Conservation (phyloP, 2,329 filamentous ascomycete genomes). For the Fusarium setosum region DNA sequence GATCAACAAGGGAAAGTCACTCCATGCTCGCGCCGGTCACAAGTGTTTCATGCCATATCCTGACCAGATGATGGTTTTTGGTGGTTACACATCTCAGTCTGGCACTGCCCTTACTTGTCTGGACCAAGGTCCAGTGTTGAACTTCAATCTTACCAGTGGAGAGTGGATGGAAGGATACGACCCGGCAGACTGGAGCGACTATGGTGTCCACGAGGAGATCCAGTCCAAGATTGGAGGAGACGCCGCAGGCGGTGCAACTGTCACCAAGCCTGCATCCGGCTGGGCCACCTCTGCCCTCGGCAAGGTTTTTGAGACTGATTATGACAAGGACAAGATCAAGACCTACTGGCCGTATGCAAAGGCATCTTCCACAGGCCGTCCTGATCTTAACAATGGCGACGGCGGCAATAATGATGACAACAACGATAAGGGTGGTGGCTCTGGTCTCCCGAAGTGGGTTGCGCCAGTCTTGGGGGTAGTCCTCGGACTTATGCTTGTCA, state of each 20-base stretch:
- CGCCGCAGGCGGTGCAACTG: constrained; percentile 74
- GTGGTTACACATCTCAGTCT: constrained; percentile 65
- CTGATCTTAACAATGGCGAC: constrained; percentile 19
- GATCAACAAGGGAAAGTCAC: constrained; percentile 57
- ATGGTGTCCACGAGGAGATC: constrained; percentile 75
- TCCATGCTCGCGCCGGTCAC: constrained; percentile 76
- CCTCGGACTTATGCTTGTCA: constrained; percentile 67
- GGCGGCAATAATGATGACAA: constrained; percentile 37
- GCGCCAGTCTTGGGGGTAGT: constrained; percentile 72
- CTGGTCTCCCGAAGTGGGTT: constrained; percentile 65
- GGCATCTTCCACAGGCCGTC: constrained; percentile 35
- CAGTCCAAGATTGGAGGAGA: constrained; percentile 75
- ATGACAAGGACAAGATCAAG: constrained; percentile 66
- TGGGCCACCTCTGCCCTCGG: constrained; percentile 64
- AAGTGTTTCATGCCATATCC: constrained; percentile 81
- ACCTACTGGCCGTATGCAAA: constrained; percentile 70
- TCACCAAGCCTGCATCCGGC: constrained; percentile 70
- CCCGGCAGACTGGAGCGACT: constrained; percentile 71
- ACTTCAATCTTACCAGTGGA: constrained; percentile 79
- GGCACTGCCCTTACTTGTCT: constrained; percentile 56
- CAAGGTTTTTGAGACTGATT: constrained; percentile 64
- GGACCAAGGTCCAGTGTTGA: constrained; percentile 63
- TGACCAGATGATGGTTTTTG: constrained; percentile 82
- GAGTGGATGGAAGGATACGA: constrained; percentile 79
- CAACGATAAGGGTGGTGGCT: constrained; percentile 43